Evolutionary conservation across 176 grass and related monocot species (phyloP), one percentile per base, ranked within the genome.

Genomic region (Oryza coarctata): DNA sequence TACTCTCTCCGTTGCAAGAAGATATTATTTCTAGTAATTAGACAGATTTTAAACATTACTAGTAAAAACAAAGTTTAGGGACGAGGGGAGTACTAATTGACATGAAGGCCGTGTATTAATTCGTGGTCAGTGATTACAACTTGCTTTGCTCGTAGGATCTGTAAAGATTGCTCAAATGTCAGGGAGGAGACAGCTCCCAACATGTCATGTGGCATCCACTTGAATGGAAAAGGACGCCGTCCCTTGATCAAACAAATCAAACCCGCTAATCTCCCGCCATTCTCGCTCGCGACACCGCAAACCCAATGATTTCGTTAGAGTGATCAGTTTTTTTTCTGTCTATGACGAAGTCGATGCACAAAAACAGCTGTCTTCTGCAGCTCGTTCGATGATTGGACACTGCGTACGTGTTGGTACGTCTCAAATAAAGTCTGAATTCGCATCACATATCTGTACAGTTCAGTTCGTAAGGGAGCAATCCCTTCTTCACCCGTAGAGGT

Each of bases 151-250:
- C 30, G 31, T 12, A 57, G 12, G 12, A 35, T 26, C 77, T 6
- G 23, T 36, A 25, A 36, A 52, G 30, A 55, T 55, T 27, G 31
- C 14, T 47, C 32, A n/a, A 41, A 15, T 23, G 12, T 29, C 1
- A 17, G 63, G 63, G 63, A 58, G 25, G 18, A 55, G 50, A 22
- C 50, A 55, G 7, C 18, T 55, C 12, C 44, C 44, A n/a, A 57
- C 82, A 84, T 76, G 82, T 41, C 82, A 84, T 18, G 82, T 84
- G 82, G 44, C 25, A 36, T 57, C 43, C 63, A 76, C 71, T 68
- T 57, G 31, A 84, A 68, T 76, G 14, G 72, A 40, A 12, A 76
- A 68, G 44, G 72, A 57, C 82, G 32, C 63, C 71, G 58, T 30
- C 8, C 30, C 14, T 29, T n/a, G 32, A 47, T 75, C 72, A 3